Conservation (phyloP, 768 basidiomycete genomes). For the Agaricus subrufescens region DNA sequence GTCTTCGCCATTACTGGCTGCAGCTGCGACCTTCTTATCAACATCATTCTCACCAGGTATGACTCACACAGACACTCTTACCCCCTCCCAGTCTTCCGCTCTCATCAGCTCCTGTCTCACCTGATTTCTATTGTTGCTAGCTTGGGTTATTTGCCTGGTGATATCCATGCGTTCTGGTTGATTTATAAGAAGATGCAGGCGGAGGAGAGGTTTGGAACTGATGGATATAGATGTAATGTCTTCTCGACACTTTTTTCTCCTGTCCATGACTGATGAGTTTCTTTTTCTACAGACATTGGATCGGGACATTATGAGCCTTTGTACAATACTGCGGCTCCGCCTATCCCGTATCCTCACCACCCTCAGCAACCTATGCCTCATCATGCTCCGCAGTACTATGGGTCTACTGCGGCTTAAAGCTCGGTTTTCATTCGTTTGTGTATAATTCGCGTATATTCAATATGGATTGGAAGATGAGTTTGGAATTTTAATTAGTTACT, state of each 20-base stretch:
- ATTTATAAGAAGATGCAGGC: conserved; percentile 90
- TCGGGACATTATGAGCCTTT: conserved; percentile 38
- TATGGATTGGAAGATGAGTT: no score
- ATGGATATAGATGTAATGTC: conserved; percentile 71
- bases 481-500: no score
- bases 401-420: conserved; percentile 25
- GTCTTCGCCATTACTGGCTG: conserved; percentile 77
- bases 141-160: conserved; percentile 75
- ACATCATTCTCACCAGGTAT: conserved; percentile 73
- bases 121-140: conserved; percentile 26
- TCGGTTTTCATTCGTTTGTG: no score
- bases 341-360: conserved; percentile 1
- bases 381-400: conserved; percentile 31
- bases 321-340: conserved; percentile 21
- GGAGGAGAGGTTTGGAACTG: conserved; percentile 73
- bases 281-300: conserved; percentile 29
- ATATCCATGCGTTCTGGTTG: conserved; percentile 80
- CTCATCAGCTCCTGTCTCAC: background rate
- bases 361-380: conserved; percentile 13
- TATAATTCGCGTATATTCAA: no score
- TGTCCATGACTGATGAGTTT: background rate
- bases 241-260: background rate
- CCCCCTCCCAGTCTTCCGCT: no score
- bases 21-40: conserved; percentile 83
- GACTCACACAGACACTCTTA: conserved; percentile 12